Percentiles rank a stretch among this genome's conserved stretches.
Evolutionary conservation across 2,329 filamentous ascomycete species (phyloP).

Genomic region (Cladosporium sp.): DNA sequence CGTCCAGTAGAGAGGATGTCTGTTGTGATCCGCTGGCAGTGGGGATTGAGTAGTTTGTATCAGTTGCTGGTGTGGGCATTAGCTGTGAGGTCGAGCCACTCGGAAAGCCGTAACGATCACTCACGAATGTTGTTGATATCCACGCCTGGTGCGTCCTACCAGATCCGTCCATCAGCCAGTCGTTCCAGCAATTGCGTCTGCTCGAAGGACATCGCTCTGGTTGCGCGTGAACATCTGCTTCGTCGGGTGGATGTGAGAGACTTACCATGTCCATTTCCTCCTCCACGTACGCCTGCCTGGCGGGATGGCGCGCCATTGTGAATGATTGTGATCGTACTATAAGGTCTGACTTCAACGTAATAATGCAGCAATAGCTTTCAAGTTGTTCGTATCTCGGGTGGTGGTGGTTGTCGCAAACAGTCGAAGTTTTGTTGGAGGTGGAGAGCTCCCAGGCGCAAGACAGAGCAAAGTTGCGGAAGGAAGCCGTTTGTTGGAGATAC

Average conservation of each 20-base stretch:
- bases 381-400: background rate
- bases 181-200: constrained; percentile 17
- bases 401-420: constrained; percentile 4
- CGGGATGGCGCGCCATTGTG: constrained; percentile 69
- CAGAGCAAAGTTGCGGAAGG: constrained; percentile 6
- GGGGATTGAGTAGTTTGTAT: constrained; percentile 83
- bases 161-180: constrained; percentile 29
- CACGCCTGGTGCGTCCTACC: constrained; percentile 58
- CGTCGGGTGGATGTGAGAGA: constrained; percentile 11
- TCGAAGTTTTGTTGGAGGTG: constrained; percentile 7
- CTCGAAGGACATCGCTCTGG: constrained; percentile 26
- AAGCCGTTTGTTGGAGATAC: background rate
- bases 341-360: fast-evolving
- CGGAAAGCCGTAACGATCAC: constrained; percentile 35
- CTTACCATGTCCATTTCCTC: constrained; percentile 53
- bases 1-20: constrained; percentile 78
- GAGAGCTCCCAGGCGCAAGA: background rate
- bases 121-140: constrained; percentile 64
- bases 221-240: constrained; percentile 36
- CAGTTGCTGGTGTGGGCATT: constrained; percentile 52
- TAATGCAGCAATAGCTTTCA: background rate
- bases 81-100: background rate
- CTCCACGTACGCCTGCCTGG: constrained; percentile 91
- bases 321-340: background rate
- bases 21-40: constrained; percentile 72